phyloP scores from a whole-genome alignment of 495 filamentous ascomycete species.

The Bryoglossum gracile region DNA sequence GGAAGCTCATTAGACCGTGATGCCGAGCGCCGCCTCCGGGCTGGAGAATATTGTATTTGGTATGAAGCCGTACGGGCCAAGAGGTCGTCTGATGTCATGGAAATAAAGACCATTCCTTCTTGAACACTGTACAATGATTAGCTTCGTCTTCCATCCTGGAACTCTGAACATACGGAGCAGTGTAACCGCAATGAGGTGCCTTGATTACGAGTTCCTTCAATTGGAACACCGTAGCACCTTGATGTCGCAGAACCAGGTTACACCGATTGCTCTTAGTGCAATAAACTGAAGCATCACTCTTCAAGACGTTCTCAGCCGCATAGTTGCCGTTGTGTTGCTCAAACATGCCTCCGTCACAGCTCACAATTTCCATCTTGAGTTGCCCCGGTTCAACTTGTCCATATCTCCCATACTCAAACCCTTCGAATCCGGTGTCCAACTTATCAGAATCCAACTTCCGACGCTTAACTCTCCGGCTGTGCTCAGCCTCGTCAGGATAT shows the following conservation, averaged over 20 bases:
- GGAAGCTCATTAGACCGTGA: conserved; percentile 24
- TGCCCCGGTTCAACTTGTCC: conserved; percentile 77
- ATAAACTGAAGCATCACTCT: conserved; percentile 76
- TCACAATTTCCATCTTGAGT: conserved; percentile 76
- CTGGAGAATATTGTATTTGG: conserved; percentile 57
- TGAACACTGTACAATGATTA: conserved; percentile 53
- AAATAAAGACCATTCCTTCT: conserved; percentile 89
- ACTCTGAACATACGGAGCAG: conserved; percentile 65
- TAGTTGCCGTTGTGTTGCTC: conserved; percentile 43
- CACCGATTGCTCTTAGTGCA: conserved; percentile 78
- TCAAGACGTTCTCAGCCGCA: conserved; percentile 71
- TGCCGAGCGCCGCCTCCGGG: conserved; percentile 8
- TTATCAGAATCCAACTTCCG: conserved; percentile 66
- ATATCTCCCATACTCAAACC: conserved; percentile 69
- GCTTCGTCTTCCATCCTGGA: background rate
- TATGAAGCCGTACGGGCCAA: conserved; percentile 66
- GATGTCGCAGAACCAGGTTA: conserved; percentile 77
- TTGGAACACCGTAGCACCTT: conserved; percentile 68
- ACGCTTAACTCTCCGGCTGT: conserved; percentile 52
- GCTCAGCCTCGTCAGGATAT: conserved; percentile 29
- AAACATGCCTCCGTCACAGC: conserved; percentile 82
- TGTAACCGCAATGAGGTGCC: conserved; percentile 72
- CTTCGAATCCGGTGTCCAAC: conserved; percentile 38
- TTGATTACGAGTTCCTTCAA: conserved; percentile 83
- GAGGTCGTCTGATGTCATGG: conserved; percentile 74